phyloP scores from a whole-genome alignment of 2,329 filamentous ascomycete species.

The Claviceps digitariae region DNA sequence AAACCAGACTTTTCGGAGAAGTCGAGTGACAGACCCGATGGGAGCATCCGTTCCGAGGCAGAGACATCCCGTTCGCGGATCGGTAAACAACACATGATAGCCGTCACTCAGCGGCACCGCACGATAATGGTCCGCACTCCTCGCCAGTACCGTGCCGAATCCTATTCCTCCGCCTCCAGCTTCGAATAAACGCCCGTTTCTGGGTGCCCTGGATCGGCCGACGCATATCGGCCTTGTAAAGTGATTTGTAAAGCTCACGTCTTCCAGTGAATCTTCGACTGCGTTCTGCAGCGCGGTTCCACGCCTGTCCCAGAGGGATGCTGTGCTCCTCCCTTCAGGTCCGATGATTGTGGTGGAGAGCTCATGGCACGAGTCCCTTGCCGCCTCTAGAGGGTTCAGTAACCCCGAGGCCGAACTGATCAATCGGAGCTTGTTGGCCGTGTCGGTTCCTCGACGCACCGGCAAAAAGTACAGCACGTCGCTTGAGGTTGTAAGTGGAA shows the following conservation, averaged over 20 bases:
- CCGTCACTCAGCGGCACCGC: conserved; percentile 54
- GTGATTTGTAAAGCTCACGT: neutral
- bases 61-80: conserved; percentile 40
- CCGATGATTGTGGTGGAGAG: conserved; percentile 12
- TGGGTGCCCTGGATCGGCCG: neutral
- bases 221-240: neutral
- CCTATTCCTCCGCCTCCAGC: conserved; percentile 3
- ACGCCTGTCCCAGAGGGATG: conserved; percentile 5
- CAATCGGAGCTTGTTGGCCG: conserved; percentile 42
- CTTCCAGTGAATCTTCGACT: neutral
- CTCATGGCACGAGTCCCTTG: conserved; percentile 10
- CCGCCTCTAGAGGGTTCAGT: conserved; percentile 11
- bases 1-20: conserved; percentile 46
- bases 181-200: neutral
- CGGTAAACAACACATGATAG: conserved; percentile 49
- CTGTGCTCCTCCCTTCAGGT: conserved; percentile 10
- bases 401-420: conserved; percentile 43
- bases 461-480: conserved; percentile 49
- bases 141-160: conserved; percentile 21
- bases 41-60: conserved; percentile 50
- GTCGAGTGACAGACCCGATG: conserved; percentile 32
- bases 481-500: conserved; percentile 38
- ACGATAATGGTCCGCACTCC: conserved; percentile 44
- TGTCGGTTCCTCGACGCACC: conserved; percentile 32
- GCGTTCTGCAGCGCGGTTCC: conserved; percentile 5